Base-by-base conservation (phyloP, 2,329 filamentous ascomycete species). In the Aspergillus chevalieri region DNA sequence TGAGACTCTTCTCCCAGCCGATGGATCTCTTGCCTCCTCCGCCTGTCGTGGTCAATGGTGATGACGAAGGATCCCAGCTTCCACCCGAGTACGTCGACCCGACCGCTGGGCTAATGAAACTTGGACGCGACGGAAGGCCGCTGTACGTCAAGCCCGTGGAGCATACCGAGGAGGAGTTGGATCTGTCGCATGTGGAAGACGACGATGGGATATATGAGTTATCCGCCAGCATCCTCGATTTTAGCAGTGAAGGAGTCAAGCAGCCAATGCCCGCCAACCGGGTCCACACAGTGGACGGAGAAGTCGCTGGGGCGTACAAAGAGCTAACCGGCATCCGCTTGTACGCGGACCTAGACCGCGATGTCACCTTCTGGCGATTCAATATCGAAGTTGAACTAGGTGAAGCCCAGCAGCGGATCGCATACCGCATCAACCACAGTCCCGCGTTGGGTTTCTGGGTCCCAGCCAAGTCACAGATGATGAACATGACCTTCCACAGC, bases 401-500 rank as follows among this genome's bases (percentile, higher is more conserved):
- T 3, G 77, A 83, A 17, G 79, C 77, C 51, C 88, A 97, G 69
- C 83, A 91, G 60, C 85, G 92, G 36, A 87, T 98, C 55, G 92
- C 91, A 0, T 98, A 98, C 69, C 87, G 91, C 47, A 95, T 98
- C 74, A 98, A 98, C 64, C 80, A 85, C 43, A 92, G 93, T 0
- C 91, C 92, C 5, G 83, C 89, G 2, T 84, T 88, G 47, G 89
- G 86, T 1, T 98, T 98, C 67, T 98, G 93, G 92, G 89, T 98
- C 0, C 93, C 94, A 4, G 86, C 86, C 28, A 81, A 78, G 45
- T 86, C 83, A 14, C 80, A 95, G 66, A 82, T 87, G 2, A 98
- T 98, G 93, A 96, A 97, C 72, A 88, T 96, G 66, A 95, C 97
- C 90, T 98, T 96, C 73, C 82, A 97, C 73, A 95, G 87, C 66